Conservation (phyloP, 768 basidiomycete genomes). For the Auricularia cornea region DNA sequence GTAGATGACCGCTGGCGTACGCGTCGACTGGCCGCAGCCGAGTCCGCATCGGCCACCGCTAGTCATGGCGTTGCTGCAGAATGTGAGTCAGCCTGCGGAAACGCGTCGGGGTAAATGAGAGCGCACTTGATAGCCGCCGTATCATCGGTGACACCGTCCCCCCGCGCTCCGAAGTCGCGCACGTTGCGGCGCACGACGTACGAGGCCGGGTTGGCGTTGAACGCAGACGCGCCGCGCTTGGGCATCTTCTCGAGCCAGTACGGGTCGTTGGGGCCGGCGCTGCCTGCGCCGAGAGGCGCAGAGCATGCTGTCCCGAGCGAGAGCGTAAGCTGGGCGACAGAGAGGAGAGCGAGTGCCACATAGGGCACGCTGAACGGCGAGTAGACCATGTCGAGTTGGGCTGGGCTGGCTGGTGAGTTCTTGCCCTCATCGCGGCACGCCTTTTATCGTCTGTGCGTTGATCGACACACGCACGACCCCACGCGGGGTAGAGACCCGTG, state of each 20-base stretch:
- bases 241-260: too few relatives aligned
- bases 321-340: neutral
- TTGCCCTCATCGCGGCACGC: too few relatives aligned
- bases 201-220: neutral
- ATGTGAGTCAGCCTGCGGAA: slow-evolving; percentile 5
- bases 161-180: slow-evolving; percentile 34
- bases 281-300: neutral
- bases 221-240: neutral
- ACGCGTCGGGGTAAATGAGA: neutral
- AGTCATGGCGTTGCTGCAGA: slow-evolving; percentile 52
- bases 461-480: too few relatives aligned
- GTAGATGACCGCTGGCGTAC: slow-evolving; percentile 59
- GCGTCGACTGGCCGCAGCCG: slow-evolving; percentile 32
- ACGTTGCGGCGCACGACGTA: slow-evolving; percentile 18
- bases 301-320: neutral
- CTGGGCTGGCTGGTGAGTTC: too few relatives aligned
- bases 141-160: slow-evolving; percentile 65
- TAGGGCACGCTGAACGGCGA: too few relatives aligned
- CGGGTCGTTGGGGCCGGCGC: too few relatives aligned
- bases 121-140: slow-evolving; percentile 66
- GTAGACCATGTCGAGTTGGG: too few relatives aligned
- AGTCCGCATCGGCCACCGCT: slow-evolving; percentile 56
- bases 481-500: too few relatives aligned
- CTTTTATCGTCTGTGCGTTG: too few relatives aligned
- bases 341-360: neutral